A percentile compares a stretch with the other conserved stretches of the same genome.
Evolutionary conservation across 805 yeast genomes (phyloP).

Genomic region (Kuraishia molischiana): DNA sequence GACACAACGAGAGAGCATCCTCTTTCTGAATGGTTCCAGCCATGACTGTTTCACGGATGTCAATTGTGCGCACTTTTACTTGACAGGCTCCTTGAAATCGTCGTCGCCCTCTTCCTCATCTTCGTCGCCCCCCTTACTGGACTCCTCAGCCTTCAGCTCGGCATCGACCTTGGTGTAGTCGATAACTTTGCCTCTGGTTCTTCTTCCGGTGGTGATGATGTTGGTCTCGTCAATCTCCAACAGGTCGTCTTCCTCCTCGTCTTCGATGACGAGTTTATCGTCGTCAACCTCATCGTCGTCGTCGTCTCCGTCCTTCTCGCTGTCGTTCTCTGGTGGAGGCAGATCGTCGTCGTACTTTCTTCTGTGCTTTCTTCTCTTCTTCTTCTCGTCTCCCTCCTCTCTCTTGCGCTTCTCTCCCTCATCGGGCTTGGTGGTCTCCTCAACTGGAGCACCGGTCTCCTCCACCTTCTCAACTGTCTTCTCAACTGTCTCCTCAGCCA

Average conservation of each 20-base stretch:
- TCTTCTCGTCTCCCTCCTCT: conserved; percentile 17
- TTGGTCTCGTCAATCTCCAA: conserved; percentile 74
- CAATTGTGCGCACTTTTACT: background rate
- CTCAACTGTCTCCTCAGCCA: background rate
- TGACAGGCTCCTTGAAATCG: conserved; percentile 37
- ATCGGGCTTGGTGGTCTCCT: conserved; percentile 1
- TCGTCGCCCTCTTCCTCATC: conserved; percentile 35
- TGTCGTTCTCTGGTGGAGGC: conserved; percentile 42
- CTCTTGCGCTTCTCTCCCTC: conserved; percentile 6
- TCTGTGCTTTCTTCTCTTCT: conserved; percentile 44
- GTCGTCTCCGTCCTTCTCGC: conserved; percentile 30
- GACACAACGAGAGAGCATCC: too few species aligned
- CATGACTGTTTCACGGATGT: too few species aligned
- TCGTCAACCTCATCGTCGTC: conserved; percentile 35
- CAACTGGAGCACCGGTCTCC: too few species aligned
- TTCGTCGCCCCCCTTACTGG: conserved; percentile 26
- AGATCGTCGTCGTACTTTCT: conserved; percentile 46
- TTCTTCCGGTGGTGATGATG: conserved; percentile 75
- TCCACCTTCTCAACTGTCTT: conserved; percentile 1
- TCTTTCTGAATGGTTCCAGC: too few species aligned
- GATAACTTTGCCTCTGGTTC: conserved; percentile 84
- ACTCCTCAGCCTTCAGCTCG: conserved; percentile 45
- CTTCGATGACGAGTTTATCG: conserved; percentile 45
- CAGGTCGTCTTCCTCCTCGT: conserved; percentile 69
- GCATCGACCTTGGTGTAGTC: conserved; percentile 79